These are phyloP conservation scores for Fusarium udum DNA, from an alignment of 2,329 filamentous ascomycete species.

Conservation along the genomic window DNA sequence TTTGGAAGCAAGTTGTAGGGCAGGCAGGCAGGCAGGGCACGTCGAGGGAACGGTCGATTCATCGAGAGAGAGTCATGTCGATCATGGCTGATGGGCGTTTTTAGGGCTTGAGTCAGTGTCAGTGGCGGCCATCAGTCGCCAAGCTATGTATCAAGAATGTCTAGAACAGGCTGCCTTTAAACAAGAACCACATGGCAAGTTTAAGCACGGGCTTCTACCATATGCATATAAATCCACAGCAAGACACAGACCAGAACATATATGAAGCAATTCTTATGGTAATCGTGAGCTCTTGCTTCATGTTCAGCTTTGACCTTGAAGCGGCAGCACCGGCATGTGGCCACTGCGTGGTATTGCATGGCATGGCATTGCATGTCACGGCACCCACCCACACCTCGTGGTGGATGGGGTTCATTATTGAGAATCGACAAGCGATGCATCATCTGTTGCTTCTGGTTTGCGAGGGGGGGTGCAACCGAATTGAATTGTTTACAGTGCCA, in stretches of 20 bases:
- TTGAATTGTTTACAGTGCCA: slow-evolving; percentile 6
- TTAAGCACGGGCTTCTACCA: not conserved
- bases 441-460: slow-evolving; percentile 6
- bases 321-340: slow-evolving; percentile 6
- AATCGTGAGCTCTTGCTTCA: slow-evolving; percentile 2
- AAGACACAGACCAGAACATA: not conserved
- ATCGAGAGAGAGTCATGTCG: slow-evolving; percentile 3
- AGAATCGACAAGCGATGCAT: slow-evolving; percentile 4
- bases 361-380: not conserved
- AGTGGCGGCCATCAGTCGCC: not conserved
- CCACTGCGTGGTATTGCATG: not conserved
- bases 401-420: not conserved
- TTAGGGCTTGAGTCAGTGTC: slow-evolving; percentile 1
- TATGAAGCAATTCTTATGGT: not conserved
- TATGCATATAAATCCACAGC: not conserved
- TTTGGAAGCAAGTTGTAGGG: not conserved
- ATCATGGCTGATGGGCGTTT: slow-evolving; percentile 6
- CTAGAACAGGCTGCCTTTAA: slow-evolving; percentile 1
- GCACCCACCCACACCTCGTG: slow-evolving; percentile 26
- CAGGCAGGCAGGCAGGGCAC: not conserved
- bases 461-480: not conserved
- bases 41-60: not conserved
- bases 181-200: slow-evolving; percentile 9
- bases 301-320: slow-evolving; percentile 8
- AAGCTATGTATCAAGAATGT: not conserved